phyloP scores from a whole-genome alignment of 495 filamentous ascomycete genomes.

The Astrocystis sublimbata region DNA sequence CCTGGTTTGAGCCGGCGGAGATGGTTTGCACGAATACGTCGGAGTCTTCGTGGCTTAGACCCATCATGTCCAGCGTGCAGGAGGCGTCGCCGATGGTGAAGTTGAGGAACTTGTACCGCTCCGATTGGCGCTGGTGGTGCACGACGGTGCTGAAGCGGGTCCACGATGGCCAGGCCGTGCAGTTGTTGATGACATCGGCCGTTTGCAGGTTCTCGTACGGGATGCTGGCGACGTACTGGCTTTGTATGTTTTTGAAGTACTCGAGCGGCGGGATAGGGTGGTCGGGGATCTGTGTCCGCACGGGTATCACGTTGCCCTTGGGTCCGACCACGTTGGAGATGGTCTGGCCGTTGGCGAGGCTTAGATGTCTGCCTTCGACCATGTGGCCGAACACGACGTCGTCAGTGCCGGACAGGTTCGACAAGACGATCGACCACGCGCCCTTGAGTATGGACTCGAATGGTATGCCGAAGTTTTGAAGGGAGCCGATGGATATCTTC shows the following conservation, averaged over 20 bases:
- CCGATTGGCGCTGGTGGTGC: conserved; percentile 40
- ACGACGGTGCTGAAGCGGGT: conserved; percentile 49
- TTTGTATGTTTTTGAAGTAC: conserved; percentile 43
- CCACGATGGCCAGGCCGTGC: conserved; percentile 52
- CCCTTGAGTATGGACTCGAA: conserved; percentile 49
- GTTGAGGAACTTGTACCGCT: conserved; percentile 22
- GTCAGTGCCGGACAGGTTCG: conserved; percentile 37
- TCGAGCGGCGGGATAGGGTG: conserved; percentile 40
- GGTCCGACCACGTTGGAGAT: conserved; percentile 47
- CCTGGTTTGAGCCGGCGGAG: conserved; percentile 29
- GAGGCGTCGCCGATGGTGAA: conserved; percentile 43
- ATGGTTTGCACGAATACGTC: conserved; percentile 45
- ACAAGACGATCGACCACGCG: conserved; percentile 47
- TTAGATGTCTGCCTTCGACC: conserved; percentile 37
- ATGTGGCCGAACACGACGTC: conserved; percentile 54
- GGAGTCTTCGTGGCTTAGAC: conserved; percentile 41
- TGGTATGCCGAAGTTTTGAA: conserved; percentile 29
- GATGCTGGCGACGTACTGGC: conserved; percentile 41
- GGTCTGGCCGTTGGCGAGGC: conserved; percentile 35
- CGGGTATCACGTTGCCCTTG: conserved; percentile 44
- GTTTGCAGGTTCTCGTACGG: conserved; percentile 46
- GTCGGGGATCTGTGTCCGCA: conserved; percentile 47
- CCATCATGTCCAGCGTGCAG: conserved; percentile 41
- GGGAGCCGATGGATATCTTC: conserved; percentile 37
- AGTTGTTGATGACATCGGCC: conserved; percentile 47